phyloP scores from a whole-genome alignment of 768 basidiomycete genomes.

The Hypsizygus marmoreus region DNA sequence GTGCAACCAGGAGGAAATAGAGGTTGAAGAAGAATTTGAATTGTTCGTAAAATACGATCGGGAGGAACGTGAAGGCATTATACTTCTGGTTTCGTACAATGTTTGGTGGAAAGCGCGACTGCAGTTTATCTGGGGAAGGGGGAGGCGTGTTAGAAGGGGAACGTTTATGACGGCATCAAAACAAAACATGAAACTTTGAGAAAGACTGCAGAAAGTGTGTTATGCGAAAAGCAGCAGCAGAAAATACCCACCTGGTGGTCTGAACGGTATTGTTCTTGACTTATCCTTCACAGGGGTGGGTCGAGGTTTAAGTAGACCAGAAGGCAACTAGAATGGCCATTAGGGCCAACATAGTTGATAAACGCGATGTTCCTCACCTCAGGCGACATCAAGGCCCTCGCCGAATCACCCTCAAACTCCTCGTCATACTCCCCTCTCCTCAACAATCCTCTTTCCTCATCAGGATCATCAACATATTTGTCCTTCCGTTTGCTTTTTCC shows the following conservation, averaged over 20 bases:
- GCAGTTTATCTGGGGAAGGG: constrained; percentile 65
- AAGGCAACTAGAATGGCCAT: constrained; percentile 19
- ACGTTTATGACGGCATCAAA: too few relatives aligned
- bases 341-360: constrained; percentile 5
- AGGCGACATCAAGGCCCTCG: constrained; percentile 3
- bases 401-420: constrained; percentile 34
- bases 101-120: constrained; percentile 78
- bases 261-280: constrained; percentile 77
- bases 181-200: too few relatives aligned
- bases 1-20: constrained; percentile 95
- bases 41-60: constrained; percentile 96
- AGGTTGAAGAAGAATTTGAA: constrained; percentile 99
- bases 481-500: constrained; percentile 51
- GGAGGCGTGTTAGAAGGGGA: too few relatives aligned
- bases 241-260: constrained; percentile 57
- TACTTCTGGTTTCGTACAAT: constrained; percentile 98
- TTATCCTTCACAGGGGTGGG: constrained; percentile 51
- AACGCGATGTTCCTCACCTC: constrained; percentile 5
- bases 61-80: constrained; percentile 94
- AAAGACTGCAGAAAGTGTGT: too few relatives aligned
- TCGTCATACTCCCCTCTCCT: constrained; percentile 39
- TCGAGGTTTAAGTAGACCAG: constrained; percentile 22
- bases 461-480: constrained; percentile 62
- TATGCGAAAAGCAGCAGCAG: background rate
- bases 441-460: constrained; percentile 59